Evolutionary conservation across 495 filamentous ascomycete genomes (phyloP).

Genomic region (Achaetomiella virescens): DNA sequence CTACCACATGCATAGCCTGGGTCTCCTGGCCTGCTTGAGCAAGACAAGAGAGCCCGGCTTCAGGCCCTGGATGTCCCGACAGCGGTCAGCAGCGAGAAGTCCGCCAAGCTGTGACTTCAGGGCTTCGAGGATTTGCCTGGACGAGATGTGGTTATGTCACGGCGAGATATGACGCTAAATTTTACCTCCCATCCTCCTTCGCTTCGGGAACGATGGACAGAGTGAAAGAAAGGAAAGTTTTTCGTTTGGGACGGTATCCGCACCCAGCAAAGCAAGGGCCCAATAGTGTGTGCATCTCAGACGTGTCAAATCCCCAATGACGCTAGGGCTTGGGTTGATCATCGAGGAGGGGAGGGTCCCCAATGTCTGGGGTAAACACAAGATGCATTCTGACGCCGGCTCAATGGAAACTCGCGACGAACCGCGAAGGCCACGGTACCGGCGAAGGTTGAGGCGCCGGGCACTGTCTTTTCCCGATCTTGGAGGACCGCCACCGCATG

Average conservation of each 20-base stretch:
- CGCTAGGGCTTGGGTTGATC: not conserved
- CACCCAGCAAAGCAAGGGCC: not conserved
- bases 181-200: no score
- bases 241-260: not conserved
- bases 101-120: not conserved
- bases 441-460: no score
- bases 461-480: not conserved
- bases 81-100: not conserved
- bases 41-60: not conserved
- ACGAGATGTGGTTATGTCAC: not conserved
- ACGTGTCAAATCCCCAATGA: not conserved
- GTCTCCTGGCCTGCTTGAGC: not conserved
- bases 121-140: not conserved
- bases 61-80: no score
- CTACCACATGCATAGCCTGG: conserved; percentile 3
- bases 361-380: conserved; percentile 9
- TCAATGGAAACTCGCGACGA: conserved; percentile 5
- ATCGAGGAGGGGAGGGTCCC: not conserved
- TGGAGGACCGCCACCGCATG: not conserved
- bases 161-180: not conserved
- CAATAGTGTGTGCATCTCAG: not conserved
- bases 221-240: not conserved
- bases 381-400: not conserved
- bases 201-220: no score
- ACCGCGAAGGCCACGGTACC: not conserved